A percentile compares a stretch with the other conserved stretches of the same genome.
Evolutionary conservation across 768 basidiomycete species (phyloP).

Genomic region (Lactarius quietus): DNA sequence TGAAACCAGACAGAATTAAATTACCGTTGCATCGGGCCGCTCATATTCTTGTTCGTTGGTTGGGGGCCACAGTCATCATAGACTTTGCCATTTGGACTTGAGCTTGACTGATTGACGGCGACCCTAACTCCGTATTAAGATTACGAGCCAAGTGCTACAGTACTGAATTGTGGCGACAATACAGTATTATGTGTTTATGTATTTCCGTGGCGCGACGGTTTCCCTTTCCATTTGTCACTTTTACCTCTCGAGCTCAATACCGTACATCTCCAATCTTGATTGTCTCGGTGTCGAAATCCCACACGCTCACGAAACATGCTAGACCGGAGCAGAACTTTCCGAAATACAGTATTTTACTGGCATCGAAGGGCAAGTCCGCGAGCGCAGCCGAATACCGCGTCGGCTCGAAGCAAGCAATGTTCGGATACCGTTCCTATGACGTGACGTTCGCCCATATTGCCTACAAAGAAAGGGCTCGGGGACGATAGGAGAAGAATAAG

Average conservation of each 20-base stretch:
- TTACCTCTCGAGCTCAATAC: background rate
- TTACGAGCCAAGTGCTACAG: background rate
- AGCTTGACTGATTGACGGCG: background rate
- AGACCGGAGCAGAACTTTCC: background rate
- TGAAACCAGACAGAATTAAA: too few species aligned
- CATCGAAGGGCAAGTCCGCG: conserved; percentile 3
- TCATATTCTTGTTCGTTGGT: background rate
- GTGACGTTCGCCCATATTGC: conserved; percentile 11
- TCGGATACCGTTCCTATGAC: conserved; percentile 7
- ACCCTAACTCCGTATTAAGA: background rate
- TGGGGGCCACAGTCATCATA: too few species aligned
- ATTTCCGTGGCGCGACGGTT: background rate
- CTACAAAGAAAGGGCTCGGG: background rate
- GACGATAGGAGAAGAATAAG: background rate
- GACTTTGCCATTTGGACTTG: background rate
- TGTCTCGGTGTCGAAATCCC: conserved; percentile 5
- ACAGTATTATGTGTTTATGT: background rate
- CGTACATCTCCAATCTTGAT: background rate
- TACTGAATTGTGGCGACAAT: too few species aligned
- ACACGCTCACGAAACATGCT: conserved; percentile 14
- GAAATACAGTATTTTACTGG: background rate
- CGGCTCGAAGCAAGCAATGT: conserved; percentile 12
- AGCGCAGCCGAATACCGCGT: conserved; percentile 18
- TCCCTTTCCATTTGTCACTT: background rate
- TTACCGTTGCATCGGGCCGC: background rate